Evolutionary conservation across 495 filamentous ascomycete species (phyloP).

Genomic region (Xylaria castorea): DNA sequence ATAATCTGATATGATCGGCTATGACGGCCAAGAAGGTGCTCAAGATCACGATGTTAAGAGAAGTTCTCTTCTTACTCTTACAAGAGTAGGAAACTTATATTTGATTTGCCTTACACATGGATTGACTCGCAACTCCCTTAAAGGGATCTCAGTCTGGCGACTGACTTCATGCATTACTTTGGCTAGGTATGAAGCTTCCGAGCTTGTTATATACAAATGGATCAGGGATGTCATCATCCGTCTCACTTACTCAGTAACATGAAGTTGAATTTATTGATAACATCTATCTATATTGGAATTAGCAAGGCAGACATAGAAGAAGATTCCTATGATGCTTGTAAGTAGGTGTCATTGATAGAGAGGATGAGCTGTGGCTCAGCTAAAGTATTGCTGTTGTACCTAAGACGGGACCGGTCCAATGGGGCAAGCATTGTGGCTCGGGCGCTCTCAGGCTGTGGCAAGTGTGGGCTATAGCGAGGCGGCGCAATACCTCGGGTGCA

Average conservation of each 20-base stretch:
- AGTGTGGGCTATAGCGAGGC: background rate
- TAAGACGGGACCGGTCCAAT: too few species aligned
- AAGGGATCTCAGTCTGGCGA: background rate
- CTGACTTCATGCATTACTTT: background rate
- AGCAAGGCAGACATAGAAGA: too few species aligned
- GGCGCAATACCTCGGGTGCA: slow-evolving; percentile 17
- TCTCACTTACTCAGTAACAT: background rate
- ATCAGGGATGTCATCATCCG: background rate
- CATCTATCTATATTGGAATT: too few species aligned
- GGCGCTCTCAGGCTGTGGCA: background rate
- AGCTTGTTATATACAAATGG: background rate
- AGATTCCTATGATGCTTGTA: too few species aligned
- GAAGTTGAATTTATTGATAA: too few species aligned
- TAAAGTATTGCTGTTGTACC: background rate
- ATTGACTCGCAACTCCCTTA: background rate
- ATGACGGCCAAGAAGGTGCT: background rate
- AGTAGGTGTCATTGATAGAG: background rate
- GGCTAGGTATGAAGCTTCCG: background rate
- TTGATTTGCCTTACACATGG: background rate
- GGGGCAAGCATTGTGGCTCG: background rate
- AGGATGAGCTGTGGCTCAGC: background rate
- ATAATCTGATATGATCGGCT: background rate
- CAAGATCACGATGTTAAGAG: background rate
- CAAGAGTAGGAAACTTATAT: background rate
- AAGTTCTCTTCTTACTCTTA: background rate